Evolutionary conservation across 106 monocot species (phyloP), one percentile per base, ranked within the genome.

Genomic region (Phalaenopsis aphrodite): DNA sequence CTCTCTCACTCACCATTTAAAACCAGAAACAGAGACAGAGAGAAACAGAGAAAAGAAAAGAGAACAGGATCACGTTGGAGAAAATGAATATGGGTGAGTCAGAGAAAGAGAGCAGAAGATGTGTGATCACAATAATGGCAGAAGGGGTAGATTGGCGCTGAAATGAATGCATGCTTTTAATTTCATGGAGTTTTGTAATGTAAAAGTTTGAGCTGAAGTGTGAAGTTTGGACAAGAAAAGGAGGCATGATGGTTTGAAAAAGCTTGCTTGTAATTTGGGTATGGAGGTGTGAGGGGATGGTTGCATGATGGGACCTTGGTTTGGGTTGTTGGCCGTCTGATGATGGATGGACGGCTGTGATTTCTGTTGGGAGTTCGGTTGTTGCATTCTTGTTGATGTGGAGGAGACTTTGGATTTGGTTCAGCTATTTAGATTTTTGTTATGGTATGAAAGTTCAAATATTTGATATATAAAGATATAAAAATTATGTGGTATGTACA

Each of bases 51-150:
- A 37, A 4, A 5, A 19, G 74, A 75, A 45, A 11, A 69, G 10
- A 69, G 69, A 37, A 4, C 8, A 19, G 74, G 45, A 45, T 75
- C 74, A 75, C 74, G 43, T 41, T 8, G 74, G 74, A 75, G 74
- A 75, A 30, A 75, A 45, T 74, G 74, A 74, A 42, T 8, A 24
- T 8, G 64, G 21, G 19, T 39, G 17, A 41, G 72, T 45, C 9
- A 18, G 72, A 14, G 12, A n/a, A n/a, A 45, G 18, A 37, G 74
- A 42, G n/a, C 3, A 45, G 43, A 75, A 2, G 42, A 45, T 42
- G 1, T 52, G 52, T 75, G 74, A 75, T 75, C 6, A 45, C n/a
- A 75, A 75, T 75, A 75, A 75, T 45, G 14, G 73, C 73, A 48
- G 73, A 36, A 18, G 73, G 14, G 73, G 17, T 69, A 18, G 0